phyloP scores from a whole-genome alignment of 768 basidiomycete species.

The Xerocomus brunneocitrinus region DNA sequence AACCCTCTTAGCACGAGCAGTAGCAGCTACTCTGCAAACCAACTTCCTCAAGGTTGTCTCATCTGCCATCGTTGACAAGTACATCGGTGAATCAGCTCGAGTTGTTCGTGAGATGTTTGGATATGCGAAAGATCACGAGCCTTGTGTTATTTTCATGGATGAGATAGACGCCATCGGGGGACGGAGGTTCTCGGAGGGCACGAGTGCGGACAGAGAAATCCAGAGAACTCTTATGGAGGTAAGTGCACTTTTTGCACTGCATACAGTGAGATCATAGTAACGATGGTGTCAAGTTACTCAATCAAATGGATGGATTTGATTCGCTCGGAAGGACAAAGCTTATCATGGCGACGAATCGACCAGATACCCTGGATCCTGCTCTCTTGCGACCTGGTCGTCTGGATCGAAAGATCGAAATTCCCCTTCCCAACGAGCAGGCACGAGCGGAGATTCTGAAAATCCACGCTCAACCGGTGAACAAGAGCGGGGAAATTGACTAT shows the following conservation, averaged over 20 bases:
- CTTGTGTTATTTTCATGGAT: conserved; percentile 98
- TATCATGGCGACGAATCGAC: conserved; percentile 99
- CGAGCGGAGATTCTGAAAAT: conserved; percentile 97
- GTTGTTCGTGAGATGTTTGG: conserved; percentile 99
- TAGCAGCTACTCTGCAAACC: conserved; percentile 91
- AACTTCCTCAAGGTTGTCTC: conserved; percentile 99
- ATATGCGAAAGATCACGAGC: conserved; percentile 95
- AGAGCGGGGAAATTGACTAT: conserved; percentile 93
- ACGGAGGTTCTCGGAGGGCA: conserved; percentile 86
- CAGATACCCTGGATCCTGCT: conserved; percentile 96
- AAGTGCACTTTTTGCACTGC: conserved; percentile 7
- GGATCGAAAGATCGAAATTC: conserved; percentile 97
- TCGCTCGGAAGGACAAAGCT: conserved; percentile 92
- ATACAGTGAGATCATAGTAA: not conserved
- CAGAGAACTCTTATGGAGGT: conserved; percentile 98
- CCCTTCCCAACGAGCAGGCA: conserved; percentile 95
- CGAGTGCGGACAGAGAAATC: conserved; percentile 97
- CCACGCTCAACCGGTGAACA: conserved; percentile 90
- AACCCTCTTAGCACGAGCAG: conserved; percentile 90
- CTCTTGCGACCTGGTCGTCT: conserved; percentile 93
- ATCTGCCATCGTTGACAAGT: conserved; percentile 96
- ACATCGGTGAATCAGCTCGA: conserved; percentile 96
- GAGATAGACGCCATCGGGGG: conserved; percentile 98
- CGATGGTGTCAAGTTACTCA: conserved; percentile 61
- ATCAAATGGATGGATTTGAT: conserved; percentile 99